Conservation (phyloP, 805 yeast genomes). For the Yamadazyma insecticola region DNA sequence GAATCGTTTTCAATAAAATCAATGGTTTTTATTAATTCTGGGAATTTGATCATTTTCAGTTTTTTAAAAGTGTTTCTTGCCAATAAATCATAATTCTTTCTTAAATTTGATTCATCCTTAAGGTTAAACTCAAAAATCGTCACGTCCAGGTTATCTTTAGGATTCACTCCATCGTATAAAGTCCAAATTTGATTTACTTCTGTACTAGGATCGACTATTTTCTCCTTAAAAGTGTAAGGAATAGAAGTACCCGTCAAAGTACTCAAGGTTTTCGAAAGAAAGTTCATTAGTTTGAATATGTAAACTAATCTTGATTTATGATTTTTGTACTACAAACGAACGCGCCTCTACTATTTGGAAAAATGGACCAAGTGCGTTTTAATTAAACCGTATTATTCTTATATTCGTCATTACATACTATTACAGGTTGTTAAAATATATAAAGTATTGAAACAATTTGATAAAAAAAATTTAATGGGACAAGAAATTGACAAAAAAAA, state of each 20-base stretch:
- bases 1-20: conserved; percentile 64
- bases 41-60: conserved; percentile 57
- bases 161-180: conserved; percentile 53
- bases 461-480: no score
- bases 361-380: no score
- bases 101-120: conserved; percentile 28
- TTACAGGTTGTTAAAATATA: no score
- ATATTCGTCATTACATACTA: no score
- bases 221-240: conserved; percentile 53
- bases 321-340: no score
- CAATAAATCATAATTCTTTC: conserved; percentile 18
- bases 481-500: no score
- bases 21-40: conserved; percentile 59
- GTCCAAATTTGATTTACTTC: conserved; percentile 48
- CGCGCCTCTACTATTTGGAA: no score
- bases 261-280: conserved; percentile 58
- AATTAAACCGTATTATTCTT: no score
- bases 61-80: conserved; percentile 38
- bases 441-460: no score
- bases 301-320: no score
- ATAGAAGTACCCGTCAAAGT: conserved; percentile 53
- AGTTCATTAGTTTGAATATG: conserved; percentile 56
- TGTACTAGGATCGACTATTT: no score
- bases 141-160: conserved; percentile 48
- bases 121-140: conserved; percentile 65